These are phyloP conservation scores for Wallacemonas rigidus DNA, from an alignment of 208 protist genomes.

Conservation along the genomic window DNA sequence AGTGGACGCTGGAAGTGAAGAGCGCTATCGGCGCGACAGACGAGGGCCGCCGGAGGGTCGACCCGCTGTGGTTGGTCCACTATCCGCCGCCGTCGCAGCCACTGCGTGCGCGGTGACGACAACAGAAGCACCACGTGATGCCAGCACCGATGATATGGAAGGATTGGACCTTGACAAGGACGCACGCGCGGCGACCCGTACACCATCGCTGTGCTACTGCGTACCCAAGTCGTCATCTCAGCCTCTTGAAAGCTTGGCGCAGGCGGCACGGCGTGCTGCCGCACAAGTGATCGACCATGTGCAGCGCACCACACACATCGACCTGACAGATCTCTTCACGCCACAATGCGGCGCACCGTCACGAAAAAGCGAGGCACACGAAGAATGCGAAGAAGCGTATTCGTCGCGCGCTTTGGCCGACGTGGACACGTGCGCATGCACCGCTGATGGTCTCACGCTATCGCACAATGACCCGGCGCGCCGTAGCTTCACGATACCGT, in stretches of 20 bases:
- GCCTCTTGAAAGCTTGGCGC: slow-evolving; percentile 1
- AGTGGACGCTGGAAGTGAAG: too few species aligned
- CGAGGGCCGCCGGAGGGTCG: too few species aligned
- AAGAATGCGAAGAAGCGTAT: background rate
- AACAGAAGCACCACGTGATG: too few species aligned
- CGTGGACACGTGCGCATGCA: background rate
- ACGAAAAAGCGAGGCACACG: background rate
- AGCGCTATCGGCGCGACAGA: too few species aligned
- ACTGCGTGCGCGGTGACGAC: too few species aligned
- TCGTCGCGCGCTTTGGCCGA: too few species aligned
- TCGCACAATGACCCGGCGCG: too few species aligned
- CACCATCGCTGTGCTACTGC: background rate
- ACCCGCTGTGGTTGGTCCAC: too few species aligned
- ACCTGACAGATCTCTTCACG: background rate
- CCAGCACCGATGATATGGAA: too few species aligned
- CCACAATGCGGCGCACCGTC: background rate
- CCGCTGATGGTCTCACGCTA: background rate
- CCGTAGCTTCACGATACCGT: background rate
- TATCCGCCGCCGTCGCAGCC: too few species aligned
- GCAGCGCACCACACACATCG: background rate
- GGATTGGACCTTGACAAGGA: too few species aligned
- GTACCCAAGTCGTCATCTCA: slow-evolving; percentile 2
- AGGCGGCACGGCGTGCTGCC: background rate
- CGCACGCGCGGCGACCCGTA: too few species aligned
- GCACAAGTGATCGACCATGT: background rate